These are phyloP conservation scores for Rosa multiflora DNA, from an alignment of 306 rosid species.

Conservation along the genomic window DNA sequence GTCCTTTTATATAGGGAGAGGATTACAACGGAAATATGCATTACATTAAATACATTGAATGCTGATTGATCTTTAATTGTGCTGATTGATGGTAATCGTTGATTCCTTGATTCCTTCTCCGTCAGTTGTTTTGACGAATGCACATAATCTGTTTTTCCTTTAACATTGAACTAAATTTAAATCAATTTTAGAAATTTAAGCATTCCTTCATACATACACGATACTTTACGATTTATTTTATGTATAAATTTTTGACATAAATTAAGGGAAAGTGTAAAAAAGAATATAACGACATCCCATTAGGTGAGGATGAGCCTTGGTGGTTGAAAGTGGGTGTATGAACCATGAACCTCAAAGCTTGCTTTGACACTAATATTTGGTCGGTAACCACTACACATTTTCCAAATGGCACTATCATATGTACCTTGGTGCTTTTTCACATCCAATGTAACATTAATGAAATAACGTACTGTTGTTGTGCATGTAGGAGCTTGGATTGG, in stretches of 20 bases:
- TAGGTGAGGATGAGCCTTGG: slow-evolving; percentile 13
- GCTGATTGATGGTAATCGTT: too few species aligned
- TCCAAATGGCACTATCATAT: background rate
- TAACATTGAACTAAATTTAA: too few species aligned
- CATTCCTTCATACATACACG: too few species aligned
- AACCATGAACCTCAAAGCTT: background rate
- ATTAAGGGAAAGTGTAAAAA: background rate
- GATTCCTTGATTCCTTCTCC: too few species aligned
- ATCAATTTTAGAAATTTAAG: too few species aligned
- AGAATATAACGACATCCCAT: background rate
- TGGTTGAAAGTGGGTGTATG: slow-evolving; percentile 15
- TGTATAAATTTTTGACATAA: background rate
- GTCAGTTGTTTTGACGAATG: too few species aligned
- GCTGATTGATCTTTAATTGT: too few species aligned
- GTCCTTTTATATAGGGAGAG: too few species aligned
- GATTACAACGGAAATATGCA: too few species aligned
- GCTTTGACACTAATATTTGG: background rate
- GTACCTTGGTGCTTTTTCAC: background rate
- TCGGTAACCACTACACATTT: slow-evolving; percentile 25
- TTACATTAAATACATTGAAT: too few species aligned
- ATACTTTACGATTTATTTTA: too few species aligned
- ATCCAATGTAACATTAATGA: background rate
- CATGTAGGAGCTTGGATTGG: slow-evolving; percentile 82
- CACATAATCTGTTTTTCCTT: too few species aligned
- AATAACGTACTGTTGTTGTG: background rate